A percentile compares a stretch with the other conserved stretches of the same genome.
Conservation (phyloP, 2,329 filamentous ascomycete genomes). For the Epichloe gansuensis region DNA sequence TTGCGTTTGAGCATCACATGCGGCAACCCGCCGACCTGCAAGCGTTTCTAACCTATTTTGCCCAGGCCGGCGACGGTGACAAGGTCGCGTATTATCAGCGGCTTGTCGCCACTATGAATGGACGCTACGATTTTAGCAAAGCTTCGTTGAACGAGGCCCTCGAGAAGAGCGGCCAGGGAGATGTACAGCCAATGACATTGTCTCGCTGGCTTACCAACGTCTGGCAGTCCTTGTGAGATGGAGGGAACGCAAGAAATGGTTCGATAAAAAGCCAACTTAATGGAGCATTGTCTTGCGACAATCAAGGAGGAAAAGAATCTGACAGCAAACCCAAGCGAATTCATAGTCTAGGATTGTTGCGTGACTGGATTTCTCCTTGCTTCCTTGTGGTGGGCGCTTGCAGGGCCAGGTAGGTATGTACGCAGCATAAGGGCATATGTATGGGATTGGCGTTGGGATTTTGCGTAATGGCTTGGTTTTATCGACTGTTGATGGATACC, state of each 20-base stretch:
- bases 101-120: conserved; percentile 55
- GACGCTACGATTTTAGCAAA: conserved; percentile 51
- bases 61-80: conserved; percentile 33
- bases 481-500: background rate
- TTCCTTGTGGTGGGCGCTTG: background rate
- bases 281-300: background rate
- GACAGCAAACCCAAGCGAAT: background rate
- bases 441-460: background rate
- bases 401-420: background rate
- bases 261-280: background rate
- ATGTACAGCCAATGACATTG: conserved; percentile 38
- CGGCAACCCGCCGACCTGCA: conserved; percentile 29
- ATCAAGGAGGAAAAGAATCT: background rate
- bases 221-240: conserved; percentile 7
- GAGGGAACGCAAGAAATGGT: background rate
- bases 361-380: background rate
- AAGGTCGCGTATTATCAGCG: conserved; percentile 45
- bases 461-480: background rate
- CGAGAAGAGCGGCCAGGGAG: conserved; percentile 21
- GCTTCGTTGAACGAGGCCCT: conserved; percentile 47
- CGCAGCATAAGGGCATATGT: background rate
- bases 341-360: background rate
- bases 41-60: conserved; percentile 28
- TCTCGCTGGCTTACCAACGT: conserved; percentile 36
- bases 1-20: conserved; percentile 25